Evolutionary conservation across 2,329 filamentous ascomycete genomes (phyloP).

Genomic region (Thelonectria blattea): DNA sequence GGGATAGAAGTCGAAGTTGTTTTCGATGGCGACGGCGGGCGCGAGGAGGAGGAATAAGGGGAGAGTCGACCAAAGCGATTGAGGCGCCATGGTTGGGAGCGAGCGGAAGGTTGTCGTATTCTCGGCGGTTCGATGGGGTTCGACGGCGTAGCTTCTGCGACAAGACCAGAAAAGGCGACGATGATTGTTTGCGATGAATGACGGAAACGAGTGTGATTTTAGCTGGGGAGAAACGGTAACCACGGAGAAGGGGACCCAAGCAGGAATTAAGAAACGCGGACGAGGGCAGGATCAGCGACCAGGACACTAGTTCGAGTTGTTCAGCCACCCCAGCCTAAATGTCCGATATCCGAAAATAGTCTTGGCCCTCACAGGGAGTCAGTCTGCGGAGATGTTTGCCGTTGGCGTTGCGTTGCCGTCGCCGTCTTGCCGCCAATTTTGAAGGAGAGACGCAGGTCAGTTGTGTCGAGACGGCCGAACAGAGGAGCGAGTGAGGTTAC

Average conservation of each 20-base stretch:
- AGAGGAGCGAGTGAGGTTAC: not conserved
- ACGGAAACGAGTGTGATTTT: not conserved
- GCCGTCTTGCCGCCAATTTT: not conserved
- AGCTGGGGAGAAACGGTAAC: not conserved
- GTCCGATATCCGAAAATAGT: not conserved
- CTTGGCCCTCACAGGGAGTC: not conserved
- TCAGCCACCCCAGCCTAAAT: not conserved
- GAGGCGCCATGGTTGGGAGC: constrained; percentile 34
- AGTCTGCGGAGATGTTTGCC: not conserved
- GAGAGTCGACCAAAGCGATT: constrained; percentile 26
- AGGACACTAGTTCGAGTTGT: not conserved
- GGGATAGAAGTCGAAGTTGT: constrained; percentile 45
- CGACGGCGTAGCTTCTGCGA: not conserved
- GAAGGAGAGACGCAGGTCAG: not conserved
- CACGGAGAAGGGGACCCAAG: not conserved
- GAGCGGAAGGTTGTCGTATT: not conserved
- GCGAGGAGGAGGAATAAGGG: constrained; percentile 41
- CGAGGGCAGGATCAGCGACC: not conserved
- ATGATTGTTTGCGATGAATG: not conserved
- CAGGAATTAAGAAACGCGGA: not conserved
- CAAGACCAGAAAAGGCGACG: not conserved
- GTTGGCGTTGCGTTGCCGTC: too few species aligned
- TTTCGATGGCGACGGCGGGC: constrained; percentile 34
- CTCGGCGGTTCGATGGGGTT: not conserved
- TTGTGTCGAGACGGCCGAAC: not conserved